phyloP scores from a whole-genome alignment of 371 early-diverging fungal genomes.

The Mucor irregularis region DNA sequence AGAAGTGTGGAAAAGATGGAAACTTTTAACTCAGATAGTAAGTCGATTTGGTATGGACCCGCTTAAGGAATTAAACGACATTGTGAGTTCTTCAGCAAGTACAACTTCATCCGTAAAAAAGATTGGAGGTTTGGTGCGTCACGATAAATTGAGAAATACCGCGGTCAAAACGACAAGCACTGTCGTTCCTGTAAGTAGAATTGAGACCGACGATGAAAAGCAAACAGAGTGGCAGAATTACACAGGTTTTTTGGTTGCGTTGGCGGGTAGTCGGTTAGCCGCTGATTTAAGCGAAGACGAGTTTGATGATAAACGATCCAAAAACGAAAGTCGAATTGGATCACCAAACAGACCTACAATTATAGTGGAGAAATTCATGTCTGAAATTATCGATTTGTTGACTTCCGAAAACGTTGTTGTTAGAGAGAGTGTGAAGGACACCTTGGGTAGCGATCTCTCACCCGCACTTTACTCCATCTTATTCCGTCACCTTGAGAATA shows the following conservation, averaged over 20 bases:
- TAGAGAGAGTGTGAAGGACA: constrained; percentile 87
- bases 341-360: constrained; percentile 22
- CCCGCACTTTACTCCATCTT: constrained; percentile 76
- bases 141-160: constrained; percentile 12
- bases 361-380: constrained; percentile 77
- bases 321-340: constrained; percentile 6
- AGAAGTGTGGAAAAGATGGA: constrained; percentile 81
- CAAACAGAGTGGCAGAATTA: constrained; percentile 76
- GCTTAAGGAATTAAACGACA: constrained; percentile 9
- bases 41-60: constrained; percentile 26
- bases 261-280: constrained; percentile 75
- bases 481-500: constrained; percentile 69
- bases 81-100: not conserved
- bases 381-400: constrained; percentile 79
- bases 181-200: constrained; percentile 18
- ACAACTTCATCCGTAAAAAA: constrained; percentile 18
- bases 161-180: constrained; percentile 3
- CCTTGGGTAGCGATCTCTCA: constrained; percentile 79
- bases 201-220: constrained; percentile 42
- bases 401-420: constrained; percentile 80
- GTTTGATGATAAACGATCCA: constrained; percentile 15
- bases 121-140: constrained; percentile 26
- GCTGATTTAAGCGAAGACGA: constrained; percentile 18
- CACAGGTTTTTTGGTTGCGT: constrained; percentile 83
- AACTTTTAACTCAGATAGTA: constrained; percentile 38